Percentiles rank a stretch among this genome's conserved stretches.
phyloP scores from a whole-genome alignment of 257 asterid species.

The Solanum ahanhuiri region DNA sequence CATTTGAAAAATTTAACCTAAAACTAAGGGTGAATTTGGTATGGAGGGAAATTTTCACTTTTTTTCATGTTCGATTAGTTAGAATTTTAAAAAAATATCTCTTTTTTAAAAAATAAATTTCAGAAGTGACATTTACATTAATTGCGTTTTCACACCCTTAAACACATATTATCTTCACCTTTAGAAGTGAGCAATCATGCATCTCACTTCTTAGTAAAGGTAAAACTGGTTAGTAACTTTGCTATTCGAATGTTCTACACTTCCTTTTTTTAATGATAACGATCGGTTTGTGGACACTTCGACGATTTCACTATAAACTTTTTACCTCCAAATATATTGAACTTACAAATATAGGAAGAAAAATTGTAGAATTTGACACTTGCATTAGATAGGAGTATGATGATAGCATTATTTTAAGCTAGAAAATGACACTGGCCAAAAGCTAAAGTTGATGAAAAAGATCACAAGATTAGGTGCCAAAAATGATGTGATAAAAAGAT shows the following conservation, averaged over 20 bases:
- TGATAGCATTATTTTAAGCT: not conserved
- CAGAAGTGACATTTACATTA: not conserved
- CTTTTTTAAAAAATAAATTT: not conserved
- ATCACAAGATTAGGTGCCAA: not conserved
- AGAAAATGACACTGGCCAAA: not conserved
- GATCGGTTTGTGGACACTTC: accelerated
- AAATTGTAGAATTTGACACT: not conserved
- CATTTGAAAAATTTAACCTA: not conserved
- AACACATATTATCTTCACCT: not conserved
- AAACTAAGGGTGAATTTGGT: not conserved
- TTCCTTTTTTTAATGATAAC: not conserved
- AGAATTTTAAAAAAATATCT: not conserved
- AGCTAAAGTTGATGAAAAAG: not conserved
- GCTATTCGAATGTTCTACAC: not conserved
- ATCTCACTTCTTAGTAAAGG: not conserved
- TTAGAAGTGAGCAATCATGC: not conserved
- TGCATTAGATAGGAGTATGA: not conserved
- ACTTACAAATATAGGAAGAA: too few relatives aligned
- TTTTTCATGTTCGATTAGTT: not conserved
- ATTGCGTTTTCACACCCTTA: not conserved
- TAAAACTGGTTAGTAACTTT: not conserved
- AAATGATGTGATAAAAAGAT: not conserved
- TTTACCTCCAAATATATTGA: too few relatives aligned
- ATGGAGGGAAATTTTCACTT: not conserved
- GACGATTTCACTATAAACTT: not conserved